Percentiles rank a stretch among this genome's conserved stretches.
These are phyloP conservation scores for Chalciporus pseudorubinellus DNA, from an alignment of 768 basidiomycete genomes.

Conservation along the genomic window DNA sequence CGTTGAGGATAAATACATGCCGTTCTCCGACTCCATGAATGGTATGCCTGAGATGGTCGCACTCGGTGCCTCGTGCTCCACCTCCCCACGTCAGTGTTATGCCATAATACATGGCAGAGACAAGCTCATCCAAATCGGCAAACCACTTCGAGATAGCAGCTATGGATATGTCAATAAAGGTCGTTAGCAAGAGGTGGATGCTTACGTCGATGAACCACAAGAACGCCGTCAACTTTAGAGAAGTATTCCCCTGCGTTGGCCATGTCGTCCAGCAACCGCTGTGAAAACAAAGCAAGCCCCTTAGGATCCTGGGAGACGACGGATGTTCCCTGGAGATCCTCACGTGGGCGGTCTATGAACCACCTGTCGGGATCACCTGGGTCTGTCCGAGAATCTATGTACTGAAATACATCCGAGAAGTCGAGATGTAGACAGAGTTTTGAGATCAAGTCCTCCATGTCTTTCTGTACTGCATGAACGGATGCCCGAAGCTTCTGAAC, in stretches of 20 bases:
- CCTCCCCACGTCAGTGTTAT: constrained; percentile 17
- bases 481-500: not conserved
- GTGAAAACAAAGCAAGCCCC: not conserved
- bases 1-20: constrained; percentile 18
- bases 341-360: not conserved
- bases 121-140: constrained; percentile 1
- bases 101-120: constrained; percentile 9
- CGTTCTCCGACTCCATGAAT: not conserved
- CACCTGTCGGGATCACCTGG: not conserved
- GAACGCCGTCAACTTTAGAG: not conserved
- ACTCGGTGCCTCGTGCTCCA: constrained; percentile 13
- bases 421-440: not conserved
- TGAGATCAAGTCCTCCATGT: not conserved
- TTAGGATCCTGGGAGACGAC: not conserved
- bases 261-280: not conserved
- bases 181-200: too few relatives aligned
- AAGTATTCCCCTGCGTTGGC: not conserved
- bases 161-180: too few relatives aligned
- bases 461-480: not conserved
- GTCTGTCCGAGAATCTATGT: not conserved
- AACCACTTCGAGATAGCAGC: constrained; percentile 9
- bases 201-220: not conserved
- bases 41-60: constrained; percentile 10
- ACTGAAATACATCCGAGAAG: not conserved
- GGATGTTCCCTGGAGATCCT: not conserved